Evolutionary conservation across 768 basidiomycete genomes (phyloP), one percentile per base, ranked within the genome.

Genomic region (Lactarius quietus): DNA sequence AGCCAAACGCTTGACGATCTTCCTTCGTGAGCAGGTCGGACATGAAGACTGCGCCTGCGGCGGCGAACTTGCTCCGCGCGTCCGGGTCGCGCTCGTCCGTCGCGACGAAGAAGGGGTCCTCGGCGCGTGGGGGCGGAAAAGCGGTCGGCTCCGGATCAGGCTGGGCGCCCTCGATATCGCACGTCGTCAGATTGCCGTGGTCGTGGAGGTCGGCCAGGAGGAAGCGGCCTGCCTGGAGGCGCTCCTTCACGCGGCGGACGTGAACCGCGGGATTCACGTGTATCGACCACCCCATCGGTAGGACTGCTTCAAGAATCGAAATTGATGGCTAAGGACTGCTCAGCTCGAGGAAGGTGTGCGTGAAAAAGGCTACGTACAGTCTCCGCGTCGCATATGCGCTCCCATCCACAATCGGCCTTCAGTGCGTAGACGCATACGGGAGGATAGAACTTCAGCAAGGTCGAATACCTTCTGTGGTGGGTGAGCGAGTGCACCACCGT

Each of bases 1-100:
- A 82, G 18, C 78, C 79, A 35, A 76, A 74, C 33, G 68, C 69
- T 3, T 72, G 72, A 3, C 73, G 72, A 58, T 83, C 82, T 26
- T 80, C 77, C 23, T 71, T 68, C 3, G 79, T 80, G 52, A 82
- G 70, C 8, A 82, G 70, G 65, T 83, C 80, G 17, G 72, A 43
- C 64, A 82, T 70, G 61, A 83, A 63, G 12, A 83, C 53, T 1
- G 74, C 82, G n/a, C 78, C 78, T 29, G 75, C 71, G 5, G 71
- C 68, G 28, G 72, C 66, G 18, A 82, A 69, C 57, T 73, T 74
- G 15, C 70, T 26, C 14, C 80, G 70, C n/a, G 73, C 74, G 0
- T 68, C 68, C 0, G 74, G 71, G 62, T 74, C 69, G 38, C 81
- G 79, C 65, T 82, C 82, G 62, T 82, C 81, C 20, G 76, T 78